Evolutionary conservation across 129 eudicot species (phyloP).

Genomic region (Kitagawia praeruptora): DNA sequence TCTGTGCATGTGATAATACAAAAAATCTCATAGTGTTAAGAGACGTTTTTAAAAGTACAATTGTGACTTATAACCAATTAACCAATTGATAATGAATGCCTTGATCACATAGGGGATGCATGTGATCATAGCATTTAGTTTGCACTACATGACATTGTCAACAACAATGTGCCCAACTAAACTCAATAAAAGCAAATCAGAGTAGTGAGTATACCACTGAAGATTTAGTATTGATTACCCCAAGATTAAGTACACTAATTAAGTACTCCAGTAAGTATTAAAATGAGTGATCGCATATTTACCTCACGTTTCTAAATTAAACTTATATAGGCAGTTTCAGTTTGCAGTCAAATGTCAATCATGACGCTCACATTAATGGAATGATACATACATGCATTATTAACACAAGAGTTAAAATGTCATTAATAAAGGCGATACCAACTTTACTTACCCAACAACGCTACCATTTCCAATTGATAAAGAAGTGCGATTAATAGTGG

Average conservation of each 20-base stretch:
- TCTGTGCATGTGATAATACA: not conserved
- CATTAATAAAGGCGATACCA: not conserved
- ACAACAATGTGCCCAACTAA: not conserved
- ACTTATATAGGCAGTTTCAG: too few species aligned
- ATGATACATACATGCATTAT: not conserved
- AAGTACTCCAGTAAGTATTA: too few species aligned
- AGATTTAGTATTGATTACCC: not conserved
- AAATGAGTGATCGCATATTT: not conserved
- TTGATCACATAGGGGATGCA: not conserved
- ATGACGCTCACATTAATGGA: not conserved
- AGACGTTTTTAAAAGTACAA: not conserved
- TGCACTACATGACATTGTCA: not conserved
- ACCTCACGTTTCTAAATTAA: not conserved
- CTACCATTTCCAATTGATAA: slow-evolving; percentile 70
- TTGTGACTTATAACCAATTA: not conserved
- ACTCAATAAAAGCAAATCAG: not conserved
- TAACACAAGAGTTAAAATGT: not conserved
- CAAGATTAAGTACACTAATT: too few species aligned
- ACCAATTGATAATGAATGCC: not conserved
- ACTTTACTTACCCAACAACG: slow-evolving; percentile 51
- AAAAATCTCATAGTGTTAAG: too few species aligned
- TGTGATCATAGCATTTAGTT: not conserved
- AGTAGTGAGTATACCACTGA: too few species aligned
- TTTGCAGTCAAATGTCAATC: not conserved
- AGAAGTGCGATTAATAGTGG: slow-evolving; percentile 63